These are phyloP conservation scores for Saccharomycopsis selenospora DNA, from an alignment of 805 yeast genomes.

Conservation along the genomic window DNA sequence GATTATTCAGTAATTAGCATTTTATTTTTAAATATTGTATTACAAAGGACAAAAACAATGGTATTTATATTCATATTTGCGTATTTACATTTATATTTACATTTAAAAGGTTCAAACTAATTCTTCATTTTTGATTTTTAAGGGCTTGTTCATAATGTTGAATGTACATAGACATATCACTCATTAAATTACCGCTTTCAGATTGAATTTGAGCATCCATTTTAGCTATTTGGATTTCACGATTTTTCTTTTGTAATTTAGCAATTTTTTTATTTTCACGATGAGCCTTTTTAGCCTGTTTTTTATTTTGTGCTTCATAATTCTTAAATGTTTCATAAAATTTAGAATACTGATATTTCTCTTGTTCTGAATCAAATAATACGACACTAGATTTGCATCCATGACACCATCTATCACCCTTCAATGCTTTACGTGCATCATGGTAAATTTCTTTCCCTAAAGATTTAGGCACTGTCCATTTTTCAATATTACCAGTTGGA, in stretches of 20 bases:
- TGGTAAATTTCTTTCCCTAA: conserved; percentile 68
- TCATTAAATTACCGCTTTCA: background rate
- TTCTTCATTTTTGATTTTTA: background rate
- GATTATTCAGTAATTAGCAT: too few relatives aligned
- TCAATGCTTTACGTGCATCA: conserved; percentile 80
- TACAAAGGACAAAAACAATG: too few relatives aligned
- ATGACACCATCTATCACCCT: conserved; percentile 84
- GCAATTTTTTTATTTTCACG: conserved; percentile 11
- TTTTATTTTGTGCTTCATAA: conserved; percentile 27
- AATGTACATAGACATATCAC: background rate
- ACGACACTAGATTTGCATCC: conserved; percentile 48
- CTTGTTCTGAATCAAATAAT: conserved; percentile 27
- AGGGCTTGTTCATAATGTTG: background rate
- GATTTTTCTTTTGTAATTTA: conserved; percentile 23
- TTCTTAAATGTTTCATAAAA: conserved; percentile 29
- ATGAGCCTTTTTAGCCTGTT: conserved; percentile 14
- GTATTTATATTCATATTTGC: too few relatives aligned
- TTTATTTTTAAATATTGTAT: too few relatives aligned
- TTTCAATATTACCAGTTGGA: conserved; percentile 71
- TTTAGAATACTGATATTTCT: conserved; percentile 10
- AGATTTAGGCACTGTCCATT: conserved; percentile 81
- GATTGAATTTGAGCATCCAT: background rate
- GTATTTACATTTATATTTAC: too few relatives aligned
- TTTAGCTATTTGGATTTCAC: background rate
- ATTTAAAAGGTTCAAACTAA: too few relatives aligned